Base-by-base conservation (phyloP, 108 stramenopile genomes). In the Skeletonema potamos region DNA sequence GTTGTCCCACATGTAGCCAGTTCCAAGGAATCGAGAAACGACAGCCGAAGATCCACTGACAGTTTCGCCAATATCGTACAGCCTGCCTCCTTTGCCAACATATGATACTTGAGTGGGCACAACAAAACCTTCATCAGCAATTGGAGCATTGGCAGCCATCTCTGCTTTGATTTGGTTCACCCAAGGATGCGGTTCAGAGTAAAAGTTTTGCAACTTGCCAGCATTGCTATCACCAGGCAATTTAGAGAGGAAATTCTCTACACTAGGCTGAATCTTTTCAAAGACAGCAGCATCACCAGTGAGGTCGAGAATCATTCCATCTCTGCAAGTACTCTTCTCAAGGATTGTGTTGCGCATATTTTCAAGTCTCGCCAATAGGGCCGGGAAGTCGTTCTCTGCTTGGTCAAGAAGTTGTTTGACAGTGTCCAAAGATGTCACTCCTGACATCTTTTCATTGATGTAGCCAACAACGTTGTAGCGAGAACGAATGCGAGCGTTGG, bases 71-170 rank as follows among this genome's bases (percentile, higher is more conserved):
- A 86, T 82, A 8, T 92, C 83, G 74, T 81, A 97, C 15, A 96
- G 74, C 24, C 85, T 68, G 1, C 97, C 98, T 30, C 94, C 94
- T 76, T 95, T 96, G 26, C 91, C 96, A 39, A 98, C 97, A 63
- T 96, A 98, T 4, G 88, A 89, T 5, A 97, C 98, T 77, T 97
- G 96, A 2, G 98, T 97, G 1, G 96, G 96, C 6, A 99, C 93
- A 9, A 96, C 86, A 64, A 97, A 97, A 13, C 95, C 97, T 85
- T 97, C 98, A 75, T 96, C 92, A 12, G 72, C 82, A 48, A 86
- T 66, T 4, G 85, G 81, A 28, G 82, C 89, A 13, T 81, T 67
- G 13, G 85, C 76, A 15, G 82, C 74, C 89, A 95, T 95, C 54
- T 88, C 76, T 68, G 84, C 72, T 79, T 90, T 89, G 17, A 91